These are phyloP conservation scores for Kodamaea alishanica DNA, from an alignment of 1,139 yeast genomes.

Conservation along the genomic window DNA sequence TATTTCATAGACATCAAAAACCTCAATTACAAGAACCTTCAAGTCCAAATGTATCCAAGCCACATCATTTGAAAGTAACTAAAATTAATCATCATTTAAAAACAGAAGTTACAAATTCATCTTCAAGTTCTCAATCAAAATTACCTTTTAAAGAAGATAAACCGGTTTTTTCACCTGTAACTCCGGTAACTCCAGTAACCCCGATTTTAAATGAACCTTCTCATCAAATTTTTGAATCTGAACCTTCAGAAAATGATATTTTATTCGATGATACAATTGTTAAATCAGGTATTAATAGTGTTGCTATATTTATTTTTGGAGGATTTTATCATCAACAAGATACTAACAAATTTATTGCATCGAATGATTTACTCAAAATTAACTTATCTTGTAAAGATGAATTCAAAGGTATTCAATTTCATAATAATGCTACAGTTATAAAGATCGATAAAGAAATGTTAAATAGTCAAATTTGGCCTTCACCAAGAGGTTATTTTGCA, in stretches of 20 bases:
- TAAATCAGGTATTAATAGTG: conserved; percentile 18
- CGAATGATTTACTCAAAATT: conserved; percentile 36
- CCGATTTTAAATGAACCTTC: too few relatives aligned
- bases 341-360: conserved; percentile 25
- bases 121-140: too few relatives aligned
- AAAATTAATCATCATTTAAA: not conserved
- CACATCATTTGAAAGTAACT: not conserved
- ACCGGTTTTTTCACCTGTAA: too few relatives aligned
- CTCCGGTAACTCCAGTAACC: not conserved
- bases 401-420: conserved; percentile 15
- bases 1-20: conserved; percentile 28
- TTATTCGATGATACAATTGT: conserved; percentile 13
- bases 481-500: conserved; percentile 44
- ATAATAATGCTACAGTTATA: conserved; percentile 23
- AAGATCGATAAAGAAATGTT: conserved; percentile 10
- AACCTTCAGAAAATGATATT: conserved; percentile 6
- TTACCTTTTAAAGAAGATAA: too few relatives aligned
- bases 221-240: not conserved
- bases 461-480: conserved; percentile 25
- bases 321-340: conserved; percentile 29
- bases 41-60: not conserved
- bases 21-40: not conserved
- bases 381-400: conserved; percentile 25
- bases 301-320: conserved; percentile 39
- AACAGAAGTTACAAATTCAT: conserved; percentile 2